Conservation (phyloP, 805 yeast species). For the Candida ovalis region DNA sequence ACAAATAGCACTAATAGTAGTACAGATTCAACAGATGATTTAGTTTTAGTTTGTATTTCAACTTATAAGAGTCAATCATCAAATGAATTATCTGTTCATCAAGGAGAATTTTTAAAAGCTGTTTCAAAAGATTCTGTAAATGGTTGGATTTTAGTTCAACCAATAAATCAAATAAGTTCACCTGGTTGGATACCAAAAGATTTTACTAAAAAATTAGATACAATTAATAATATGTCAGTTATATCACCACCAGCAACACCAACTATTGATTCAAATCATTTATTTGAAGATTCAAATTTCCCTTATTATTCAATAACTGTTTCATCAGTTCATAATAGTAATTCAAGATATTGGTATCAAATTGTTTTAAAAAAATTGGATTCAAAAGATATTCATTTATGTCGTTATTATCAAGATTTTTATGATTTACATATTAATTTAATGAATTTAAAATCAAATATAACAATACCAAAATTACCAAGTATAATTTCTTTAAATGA, state of each 20-base stretch:
- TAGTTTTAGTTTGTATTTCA: constrained; percentile 43
- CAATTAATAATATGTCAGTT: not conserved
- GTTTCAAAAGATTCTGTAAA: constrained; percentile 40
- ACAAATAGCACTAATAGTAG: too few relatives aligned
- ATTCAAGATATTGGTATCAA: constrained; percentile 50
- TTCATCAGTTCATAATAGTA: constrained; percentile 36
- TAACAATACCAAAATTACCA: constrained; percentile 40
- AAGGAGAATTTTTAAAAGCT: constrained; percentile 52
- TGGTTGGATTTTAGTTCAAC: constrained; percentile 56
- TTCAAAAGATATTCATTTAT: constrained; percentile 35
- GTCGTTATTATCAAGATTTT: constrained; percentile 50
- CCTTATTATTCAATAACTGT: constrained; percentile 31
- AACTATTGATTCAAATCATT: too few relatives aligned
- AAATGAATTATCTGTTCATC: constrained; percentile 41
- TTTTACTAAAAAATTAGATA: constrained; percentile 24
- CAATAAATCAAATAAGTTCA: constrained; percentile 41
- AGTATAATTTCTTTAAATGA: constrained; percentile 41
- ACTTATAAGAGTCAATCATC: constrained; percentile 40
- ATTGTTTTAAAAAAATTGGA: constrained; percentile 19
- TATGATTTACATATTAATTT: constrained; percentile 40
- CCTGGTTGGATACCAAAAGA: constrained; percentile 53
- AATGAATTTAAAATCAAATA: constrained; percentile 14
- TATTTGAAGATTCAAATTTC: too few relatives aligned
- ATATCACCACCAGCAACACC: constrained; percentile 5
- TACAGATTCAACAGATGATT: too few relatives aligned